Conservation (phyloP, 2,329 filamentous ascomycete genomes). For the Fusarium begoniae region DNA sequence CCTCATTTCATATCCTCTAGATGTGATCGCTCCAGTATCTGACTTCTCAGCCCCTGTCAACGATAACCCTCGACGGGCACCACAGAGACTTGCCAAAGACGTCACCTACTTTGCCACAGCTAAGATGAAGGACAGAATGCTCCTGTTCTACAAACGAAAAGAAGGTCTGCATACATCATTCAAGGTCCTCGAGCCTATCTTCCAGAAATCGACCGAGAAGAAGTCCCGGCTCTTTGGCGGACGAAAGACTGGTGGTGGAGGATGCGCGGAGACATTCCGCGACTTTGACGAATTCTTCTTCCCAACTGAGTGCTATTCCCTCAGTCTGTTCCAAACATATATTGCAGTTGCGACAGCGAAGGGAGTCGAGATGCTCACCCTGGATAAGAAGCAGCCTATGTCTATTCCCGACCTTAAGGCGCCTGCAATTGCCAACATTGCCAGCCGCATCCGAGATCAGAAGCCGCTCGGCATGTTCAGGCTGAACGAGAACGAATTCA, state of each 20-base stretch:
- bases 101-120: slow-evolving; percentile 97
- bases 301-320: slow-evolving; percentile 90
- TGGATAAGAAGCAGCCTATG: slow-evolving; percentile 97
- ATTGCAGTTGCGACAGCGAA: slow-evolving; percentile 91
- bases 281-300: slow-evolving; percentile 99
- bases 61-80: slow-evolving; percentile 84
- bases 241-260: slow-evolving; percentile 67
- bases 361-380: slow-evolving; percentile 93
- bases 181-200: slow-evolving; percentile 95
- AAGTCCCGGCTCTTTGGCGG: slow-evolving; percentile 73
- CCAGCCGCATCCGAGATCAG: slow-evolving; percentile 82
- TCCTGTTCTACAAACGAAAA: slow-evolving; percentile 97
- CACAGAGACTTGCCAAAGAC: slow-evolving; percentile 90
- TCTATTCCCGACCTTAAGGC: slow-evolving; percentile 88
- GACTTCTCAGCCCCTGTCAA: slow-evolving; percentile 69
- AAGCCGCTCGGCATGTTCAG: slow-evolving; percentile 96
- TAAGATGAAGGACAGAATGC: slow-evolving; percentile 93
- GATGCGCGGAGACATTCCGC: slow-evolving; percentile 92
- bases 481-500: slow-evolving; percentile 89
- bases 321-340: slow-evolving; percentile 95
- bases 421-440: slow-evolving; percentile 84
- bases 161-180: slow-evolving; percentile 93
- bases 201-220: slow-evolving; percentile 90
- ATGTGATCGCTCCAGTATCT: slow-evolving; percentile 76
- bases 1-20: slow-evolving; percentile 91